A percentile compares a stretch with the other conserved stretches of the same genome.
phyloP scores from a whole-genome alignment of 371 early-diverging fungal genomes.

The Enteropsectra breve region DNA sequence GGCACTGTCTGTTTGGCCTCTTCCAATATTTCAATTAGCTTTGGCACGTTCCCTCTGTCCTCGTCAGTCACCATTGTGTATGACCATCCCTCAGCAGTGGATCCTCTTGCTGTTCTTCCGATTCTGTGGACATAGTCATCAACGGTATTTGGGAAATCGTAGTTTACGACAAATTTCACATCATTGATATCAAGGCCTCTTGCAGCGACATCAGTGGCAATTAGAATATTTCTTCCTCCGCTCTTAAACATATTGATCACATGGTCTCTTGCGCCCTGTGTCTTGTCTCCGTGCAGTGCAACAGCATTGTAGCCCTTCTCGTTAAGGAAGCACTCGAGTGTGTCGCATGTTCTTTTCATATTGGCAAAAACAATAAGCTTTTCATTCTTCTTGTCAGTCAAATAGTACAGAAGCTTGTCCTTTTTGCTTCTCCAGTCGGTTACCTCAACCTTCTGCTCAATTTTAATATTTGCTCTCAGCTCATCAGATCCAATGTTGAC shows the following conservation, averaged over 20 bases:
- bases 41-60: conserved; percentile 74
- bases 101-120: conserved; percentile 92
- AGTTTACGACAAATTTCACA: conserved; percentile 92
- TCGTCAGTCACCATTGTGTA: conserved; percentile 87
- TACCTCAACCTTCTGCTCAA: conserved; percentile 85
- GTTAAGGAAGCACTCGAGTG: conserved; percentile 74
- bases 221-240: conserved; percentile 77
- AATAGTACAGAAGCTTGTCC: conserved; percentile 75
- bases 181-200: conserved; percentile 97
- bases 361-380: conserved; percentile 90
- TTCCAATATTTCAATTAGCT: conserved; percentile 73
- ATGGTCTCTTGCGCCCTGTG: conserved; percentile 92
- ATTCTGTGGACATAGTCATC: conserved; percentile 95
- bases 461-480: conserved; percentile 85
- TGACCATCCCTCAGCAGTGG: conserved; percentile 76
- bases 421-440: conserved; percentile 78
- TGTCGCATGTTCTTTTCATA: conserved; percentile 91
- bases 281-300: conserved; percentile 96
- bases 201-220: conserved; percentile 98
- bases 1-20: conserved; percentile 86
- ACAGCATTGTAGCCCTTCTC: conserved; percentile 86
- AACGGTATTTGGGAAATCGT: conserved; percentile 84
- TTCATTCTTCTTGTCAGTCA: conserved; percentile 63
- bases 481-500: conserved; percentile 94
- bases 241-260: conserved; percentile 82